Evolutionary conservation across 1,139 yeast genomes (phyloP).

Genomic region (Geotrichum australiense): DNA sequence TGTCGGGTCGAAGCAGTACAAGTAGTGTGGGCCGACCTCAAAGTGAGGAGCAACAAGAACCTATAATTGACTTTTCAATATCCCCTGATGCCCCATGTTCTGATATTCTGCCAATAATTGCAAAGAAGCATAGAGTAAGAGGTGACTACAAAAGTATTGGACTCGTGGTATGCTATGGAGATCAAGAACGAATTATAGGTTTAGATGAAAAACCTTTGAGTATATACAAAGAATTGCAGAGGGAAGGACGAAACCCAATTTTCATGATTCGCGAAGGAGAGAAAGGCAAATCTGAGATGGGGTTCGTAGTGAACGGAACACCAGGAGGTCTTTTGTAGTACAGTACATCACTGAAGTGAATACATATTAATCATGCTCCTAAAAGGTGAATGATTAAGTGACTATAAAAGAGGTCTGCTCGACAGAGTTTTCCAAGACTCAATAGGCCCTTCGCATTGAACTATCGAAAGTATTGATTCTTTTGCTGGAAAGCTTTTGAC

Average conservation of each 20-base stretch:
- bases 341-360: not conserved
- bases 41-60: conserved; percentile 6
- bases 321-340: conserved; percentile 33
- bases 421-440: conserved; percentile 6
- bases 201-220: conserved; percentile 83
- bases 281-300: conserved; percentile 28
- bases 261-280: conserved; percentile 87
- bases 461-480: conserved; percentile 4
- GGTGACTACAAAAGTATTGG: conserved; percentile 63
- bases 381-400: not conserved
- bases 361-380: no score
- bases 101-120: conserved; percentile 80
- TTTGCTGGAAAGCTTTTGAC: not conserved
- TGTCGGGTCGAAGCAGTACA: conserved; percentile 3
- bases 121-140: conserved; percentile 74
- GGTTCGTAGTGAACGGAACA: conserved; percentile 30
- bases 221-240: conserved; percentile 78
- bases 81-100: conserved; percentile 74
- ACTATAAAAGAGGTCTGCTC: not conserved
- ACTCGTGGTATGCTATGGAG: conserved; percentile 86
- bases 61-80: conserved; percentile 14
- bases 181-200: conserved; percentile 75
- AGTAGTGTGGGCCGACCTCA: not conserved
- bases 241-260: conserved; percentile 82
- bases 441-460: conserved; percentile 9